Base-by-base conservation (phyloP, 148 eudicot species). In the Tetragonia tetragonoides region DNA sequence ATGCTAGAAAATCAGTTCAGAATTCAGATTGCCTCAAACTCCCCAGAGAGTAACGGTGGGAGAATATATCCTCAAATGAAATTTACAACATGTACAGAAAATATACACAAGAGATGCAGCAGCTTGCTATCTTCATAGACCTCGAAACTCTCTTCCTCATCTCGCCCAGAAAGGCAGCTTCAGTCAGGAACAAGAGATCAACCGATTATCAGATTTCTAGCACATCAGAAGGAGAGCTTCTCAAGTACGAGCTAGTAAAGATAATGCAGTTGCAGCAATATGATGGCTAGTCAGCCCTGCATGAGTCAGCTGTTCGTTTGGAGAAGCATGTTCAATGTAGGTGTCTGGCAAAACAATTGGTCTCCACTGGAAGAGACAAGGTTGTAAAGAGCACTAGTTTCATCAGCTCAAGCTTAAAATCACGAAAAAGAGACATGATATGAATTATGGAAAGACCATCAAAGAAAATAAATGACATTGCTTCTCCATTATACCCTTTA, bases 221-320 rank as follows among this genome's bases (percentile, higher is more conserved):
- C 91, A 84, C 97, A 90, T 94, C 83, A 94, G 81, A 53, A 89
- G 91, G 65, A 94, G 98, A 63, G 98, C 97, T 78, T 94, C 98
- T 7, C 97, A 91, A 24, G 94, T 89, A 15, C 97, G 95, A 21
- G 97, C 98, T 17, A 94, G 95, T 51, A 94, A 79, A 73, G 89
- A 92, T 79, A 94, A 77, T 14, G 90, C 92, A 4, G 98, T 94
- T 6, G 98, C 98, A 69, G 98, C 98, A 74, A 94, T 94, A 84
- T 94, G 98, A 79, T 94, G 91, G 12, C 97, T 88, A 1, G 85
- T 88, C 74, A 94, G 84, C 68, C 98, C 98, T 6, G 98, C 98
- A 54, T 70, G 81, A 42, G 86, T 83, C 66, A 92, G 92, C 74
- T 94, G 98, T 57, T 92, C 98, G 47, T 80, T 86, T 23, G 91